Evolutionary conservation across 768 basidiomycete genomes (phyloP), one percentile per base, ranked within the genome.

Genomic region (Lactifluus echinatus): DNA sequence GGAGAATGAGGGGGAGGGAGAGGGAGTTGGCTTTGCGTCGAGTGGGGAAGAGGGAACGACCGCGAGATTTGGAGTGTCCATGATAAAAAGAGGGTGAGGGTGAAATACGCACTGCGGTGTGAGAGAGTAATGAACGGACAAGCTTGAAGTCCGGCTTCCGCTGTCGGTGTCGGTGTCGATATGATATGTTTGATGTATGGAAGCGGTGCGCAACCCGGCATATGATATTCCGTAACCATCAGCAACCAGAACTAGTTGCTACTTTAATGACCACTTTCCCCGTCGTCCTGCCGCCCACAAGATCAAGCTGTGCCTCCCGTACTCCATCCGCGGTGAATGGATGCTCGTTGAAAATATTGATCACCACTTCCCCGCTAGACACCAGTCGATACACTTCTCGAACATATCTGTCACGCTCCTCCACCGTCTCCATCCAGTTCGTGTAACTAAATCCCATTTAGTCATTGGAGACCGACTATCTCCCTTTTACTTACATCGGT

Each of bases 211-310:
- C n/a, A n/a, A n/a, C n/a, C n/a, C n/a, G n/a, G n/a, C n/a, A n/a
- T n/a, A 5, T 50, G 29, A 42, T 17, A 37, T 17, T 26, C 57
- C 40, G 39, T 40, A 63, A 42, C 60, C 56, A 36, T 71, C 57
- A 12, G 65, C 66, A 24, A 90, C 79, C 57, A 11, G n/a, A n/a
- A n/a, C n/a, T n/a, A n/a, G n/a, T n/a, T n/a, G 65, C 66, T 23
- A 90, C 79, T 66, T 86, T 88, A 64, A 96, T 75, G 40, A 96
- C 61, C 63, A 96, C 67, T 69, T 96, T 96, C 4, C 94, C 93
- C 1, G 77, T 77, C n/a, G 92, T 91, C 67, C 80, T 82, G 34
- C 94, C 84, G 2, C 64, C 74, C 0, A 78, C 76, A 54, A 95
- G 74, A 65, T 94, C 92, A 4, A 64, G 73, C 61, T 97, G 93